Percentiles rank a stretch among this genome's conserved stretches.
These are phyloP conservation scores for Russula earlei DNA, from an alignment of 768 basidiomycete genomes.

Conservation along the genomic window DNA sequence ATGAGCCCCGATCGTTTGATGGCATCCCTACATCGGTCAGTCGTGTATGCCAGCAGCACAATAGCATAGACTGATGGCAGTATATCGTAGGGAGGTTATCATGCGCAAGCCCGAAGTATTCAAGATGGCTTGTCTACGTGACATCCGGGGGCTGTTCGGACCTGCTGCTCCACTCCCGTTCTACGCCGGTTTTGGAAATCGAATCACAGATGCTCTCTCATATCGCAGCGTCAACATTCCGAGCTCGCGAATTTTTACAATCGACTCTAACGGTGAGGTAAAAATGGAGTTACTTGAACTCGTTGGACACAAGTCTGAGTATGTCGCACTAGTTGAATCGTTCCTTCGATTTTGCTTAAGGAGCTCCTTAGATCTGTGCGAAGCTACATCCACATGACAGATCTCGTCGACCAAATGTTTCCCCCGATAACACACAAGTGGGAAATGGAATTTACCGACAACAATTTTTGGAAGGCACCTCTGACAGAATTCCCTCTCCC, in stretches of 20 bases:
- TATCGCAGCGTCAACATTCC: conserved; percentile 94
- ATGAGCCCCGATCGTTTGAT: conserved; percentile 97
- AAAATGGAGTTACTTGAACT: conserved; percentile 96
- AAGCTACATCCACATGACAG: conserved; percentile 97
- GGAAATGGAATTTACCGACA: conserved; percentile 88
- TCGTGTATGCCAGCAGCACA: conserved; percentile 20
- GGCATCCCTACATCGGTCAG: conserved; percentile 84
- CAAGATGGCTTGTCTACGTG: conserved; percentile 98
- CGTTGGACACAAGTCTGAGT: conserved; percentile 96
- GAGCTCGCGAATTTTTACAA: conserved; percentile 92
- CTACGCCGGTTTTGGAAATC: conserved; percentile 96
- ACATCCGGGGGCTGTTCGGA: conserved; percentile 87
- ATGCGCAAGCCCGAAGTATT: conserved; percentile 99
- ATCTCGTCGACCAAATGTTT: conserved; percentile 99
- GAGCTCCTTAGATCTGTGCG: conserved; percentile 4
- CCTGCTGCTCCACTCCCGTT: conserved; percentile 66
- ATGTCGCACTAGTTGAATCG: conserved; percentile 25
- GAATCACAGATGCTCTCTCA: conserved; percentile 97
- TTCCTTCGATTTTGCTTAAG: neutral
- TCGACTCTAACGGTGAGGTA: conserved; percentile 89
- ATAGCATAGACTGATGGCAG: neutral
- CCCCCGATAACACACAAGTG: conserved; percentile 88
- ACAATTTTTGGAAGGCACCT: conserved; percentile 90
- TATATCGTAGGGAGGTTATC: conserved; percentile 73
- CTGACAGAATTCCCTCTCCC: conserved; percentile 73